Conservation (phyloP, 2,329 filamentous ascomycete species). For the Tolypocladium endophyticum region DNA sequence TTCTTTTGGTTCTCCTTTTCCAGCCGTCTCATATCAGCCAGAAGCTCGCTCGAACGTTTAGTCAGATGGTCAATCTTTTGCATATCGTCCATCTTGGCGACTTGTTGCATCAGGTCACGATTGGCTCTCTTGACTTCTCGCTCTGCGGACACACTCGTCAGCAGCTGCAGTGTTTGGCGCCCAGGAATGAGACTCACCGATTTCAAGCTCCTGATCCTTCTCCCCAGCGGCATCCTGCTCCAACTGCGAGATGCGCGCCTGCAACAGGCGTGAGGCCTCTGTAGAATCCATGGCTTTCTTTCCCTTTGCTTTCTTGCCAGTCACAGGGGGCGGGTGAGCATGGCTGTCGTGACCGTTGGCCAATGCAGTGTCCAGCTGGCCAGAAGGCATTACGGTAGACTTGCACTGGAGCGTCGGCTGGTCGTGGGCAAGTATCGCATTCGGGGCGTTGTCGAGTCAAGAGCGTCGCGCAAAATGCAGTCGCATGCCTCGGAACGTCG, state of each 20-base stretch:
- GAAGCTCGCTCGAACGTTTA: constrained; percentile 80
- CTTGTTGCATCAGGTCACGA: constrained; percentile 76
- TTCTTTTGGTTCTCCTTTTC: constrained; percentile 92
- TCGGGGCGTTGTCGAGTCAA: constrained; percentile 5
- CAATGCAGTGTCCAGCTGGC: constrained; percentile 29
- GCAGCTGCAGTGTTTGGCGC: not conserved
- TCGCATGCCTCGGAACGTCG: too few relatives aligned
- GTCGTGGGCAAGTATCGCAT: constrained; percentile 5
- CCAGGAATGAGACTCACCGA: constrained; percentile 50
- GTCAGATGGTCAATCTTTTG: constrained; percentile 85
- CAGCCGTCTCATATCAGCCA: constrained; percentile 90
- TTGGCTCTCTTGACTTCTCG: constrained; percentile 91
- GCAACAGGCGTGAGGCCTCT: constrained; percentile 84
- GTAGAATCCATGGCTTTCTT: constrained; percentile 79
- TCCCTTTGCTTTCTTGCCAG: constrained; percentile 67
- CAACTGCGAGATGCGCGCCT: constrained; percentile 88
- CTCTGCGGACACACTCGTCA: constrained; percentile 40
- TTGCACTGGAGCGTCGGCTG: constrained; percentile 6
- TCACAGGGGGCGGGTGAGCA: constrained; percentile 26
- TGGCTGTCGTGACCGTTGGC: constrained; percentile 31
- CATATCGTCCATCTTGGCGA: constrained; percentile 85
- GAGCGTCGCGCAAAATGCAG: not conserved
- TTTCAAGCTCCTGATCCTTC: constrained; percentile 92
- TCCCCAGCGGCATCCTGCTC: constrained; percentile 89
- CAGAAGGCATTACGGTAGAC: constrained; percentile 25